Percentiles rank a stretch among this genome's conserved stretches.
Conservation (phyloP, 164 flowering plant genomes). For the Sedum album region DNA sequence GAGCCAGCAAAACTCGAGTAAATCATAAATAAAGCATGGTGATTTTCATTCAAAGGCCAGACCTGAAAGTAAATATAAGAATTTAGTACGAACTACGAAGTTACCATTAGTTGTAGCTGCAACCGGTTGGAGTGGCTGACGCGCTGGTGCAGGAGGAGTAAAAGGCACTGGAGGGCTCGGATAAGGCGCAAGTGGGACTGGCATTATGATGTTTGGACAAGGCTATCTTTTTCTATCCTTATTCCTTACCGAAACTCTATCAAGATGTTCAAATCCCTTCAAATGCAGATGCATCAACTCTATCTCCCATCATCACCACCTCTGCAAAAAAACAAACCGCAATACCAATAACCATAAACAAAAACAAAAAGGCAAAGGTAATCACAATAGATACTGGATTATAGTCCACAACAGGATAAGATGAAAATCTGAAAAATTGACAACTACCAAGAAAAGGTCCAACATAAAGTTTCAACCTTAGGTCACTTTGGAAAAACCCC, state of each 20-base stretch:
- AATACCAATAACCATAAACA: background rate
- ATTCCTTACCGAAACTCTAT: conserved; percentile 12
- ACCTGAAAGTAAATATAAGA: background rate
- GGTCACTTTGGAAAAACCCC: background rate
- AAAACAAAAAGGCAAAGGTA: background rate
- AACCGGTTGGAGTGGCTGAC: background rate
- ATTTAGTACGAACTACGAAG: background rate
- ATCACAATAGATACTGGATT: background rate
- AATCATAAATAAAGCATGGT: too few species aligned
- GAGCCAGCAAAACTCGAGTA: background rate
- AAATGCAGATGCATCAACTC: conserved; percentile 12
- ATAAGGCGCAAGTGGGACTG: conserved; percentile 90
- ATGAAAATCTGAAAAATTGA: background rate
- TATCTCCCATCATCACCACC: conserved; percentile 25
- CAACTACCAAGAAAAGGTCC: background rate
- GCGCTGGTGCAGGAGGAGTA: conserved; percentile 55
- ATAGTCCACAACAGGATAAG: conserved; percentile 5
- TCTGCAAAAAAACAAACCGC: conserved; percentile 13
- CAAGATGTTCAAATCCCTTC: conserved; percentile 16
- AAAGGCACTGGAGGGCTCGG: conserved; percentile 64
- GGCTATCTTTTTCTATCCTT: conserved; percentile 14
- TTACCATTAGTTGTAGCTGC: conserved; percentile 2
- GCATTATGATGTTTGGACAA: conserved; percentile 40
- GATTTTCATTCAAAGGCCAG: background rate
- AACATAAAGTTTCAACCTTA: conserved; percentile 4